Evolutionary conservation across 768 basidiomycete genomes (phyloP).

Genomic region (Trametes cubensis): DNA sequence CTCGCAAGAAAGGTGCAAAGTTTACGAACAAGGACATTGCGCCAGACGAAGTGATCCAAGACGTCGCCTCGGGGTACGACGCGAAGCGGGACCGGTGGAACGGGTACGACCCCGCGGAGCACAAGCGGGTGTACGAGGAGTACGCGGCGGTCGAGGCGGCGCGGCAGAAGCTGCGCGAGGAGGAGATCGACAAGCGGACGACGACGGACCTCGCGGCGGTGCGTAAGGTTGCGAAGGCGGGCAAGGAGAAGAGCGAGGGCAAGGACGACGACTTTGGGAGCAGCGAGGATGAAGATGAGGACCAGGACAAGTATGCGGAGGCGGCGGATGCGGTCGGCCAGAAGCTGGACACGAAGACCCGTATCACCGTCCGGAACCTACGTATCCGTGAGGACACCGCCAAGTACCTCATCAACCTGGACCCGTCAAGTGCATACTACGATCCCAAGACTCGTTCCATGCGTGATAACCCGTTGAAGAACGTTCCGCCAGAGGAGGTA

Average conservation of each 20-base stretch:
- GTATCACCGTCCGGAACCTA: conserved; percentile 96
- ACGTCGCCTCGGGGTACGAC: conserved; percentile 77
- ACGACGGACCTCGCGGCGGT: conserved; percentile 90
- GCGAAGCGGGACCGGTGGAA: conserved; percentile 99
- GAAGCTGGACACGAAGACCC: conserved; percentile 96
- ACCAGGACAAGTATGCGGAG: conserved; percentile 98
- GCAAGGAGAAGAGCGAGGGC: conserved; percentile 69
- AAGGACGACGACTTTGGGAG: conserved; percentile 93
- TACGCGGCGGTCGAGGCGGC: conserved; percentile 92
- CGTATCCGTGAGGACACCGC: conserved; percentile 99
- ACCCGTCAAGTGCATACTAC: conserved; percentile 95
- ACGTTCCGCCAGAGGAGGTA: conserved; percentile 86
- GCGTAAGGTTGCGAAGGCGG: conserved; percentile 92
- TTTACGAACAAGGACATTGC: conserved; percentile 89
- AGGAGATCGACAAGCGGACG: conserved; percentile 97
- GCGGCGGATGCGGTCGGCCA: conserved; percentile 97
- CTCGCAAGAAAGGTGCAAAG: conserved; percentile 94
- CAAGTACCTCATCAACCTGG: conserved; percentile 96
- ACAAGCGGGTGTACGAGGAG: conserved; percentile 88
- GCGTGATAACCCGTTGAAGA: conserved; percentile 90
- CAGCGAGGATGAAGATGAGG: conserved; percentile 92
- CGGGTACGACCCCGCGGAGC: conserved; percentile 90
- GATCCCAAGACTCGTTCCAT: conserved; percentile 99
- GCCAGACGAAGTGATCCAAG: conserved; percentile 88
- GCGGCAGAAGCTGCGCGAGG: conserved; percentile 87